Conservation (phyloP, 106 monocot species). For the Acorus gramineus region DNA sequence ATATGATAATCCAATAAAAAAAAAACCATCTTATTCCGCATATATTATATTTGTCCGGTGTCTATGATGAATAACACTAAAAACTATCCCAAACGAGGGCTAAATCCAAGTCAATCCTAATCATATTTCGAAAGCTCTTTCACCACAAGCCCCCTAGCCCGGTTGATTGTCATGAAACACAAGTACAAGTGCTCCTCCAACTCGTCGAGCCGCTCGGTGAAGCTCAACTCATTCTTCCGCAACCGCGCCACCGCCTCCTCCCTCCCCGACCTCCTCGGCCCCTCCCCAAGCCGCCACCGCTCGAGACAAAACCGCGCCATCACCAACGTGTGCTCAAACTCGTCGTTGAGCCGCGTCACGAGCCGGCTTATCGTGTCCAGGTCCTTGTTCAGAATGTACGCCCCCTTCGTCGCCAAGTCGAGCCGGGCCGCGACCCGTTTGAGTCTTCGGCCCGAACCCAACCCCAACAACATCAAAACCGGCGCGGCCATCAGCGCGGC, state of each 20-base stretch:
- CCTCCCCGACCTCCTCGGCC: conserved; percentile 9
- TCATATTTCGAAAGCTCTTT: conserved; percentile 19
- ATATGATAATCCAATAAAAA: no score
- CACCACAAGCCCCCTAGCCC: conserved; percentile 49
- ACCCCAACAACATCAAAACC: neutral
- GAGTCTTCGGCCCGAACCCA: conserved; percentile 11
- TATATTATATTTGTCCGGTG: no score
- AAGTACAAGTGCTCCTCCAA: conserved; percentile 72
- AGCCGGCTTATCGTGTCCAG: conserved; percentile 64
- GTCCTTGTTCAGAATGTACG: conserved; percentile 56
- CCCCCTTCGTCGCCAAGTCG: conserved; percentile 52
- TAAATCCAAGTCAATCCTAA: no score
- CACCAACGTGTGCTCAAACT: conserved; percentile 45
- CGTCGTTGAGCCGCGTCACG: conserved; percentile 40
- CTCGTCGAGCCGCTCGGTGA: conserved; percentile 54
- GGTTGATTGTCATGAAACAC: conserved; percentile 73
- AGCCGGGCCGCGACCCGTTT: conserved; percentile 27
- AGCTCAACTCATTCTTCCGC: conserved; percentile 31
- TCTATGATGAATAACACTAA: no score
- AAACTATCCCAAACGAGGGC: no score
- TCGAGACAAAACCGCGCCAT: conserved; percentile 31
- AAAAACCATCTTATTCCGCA: no score
- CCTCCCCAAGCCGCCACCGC: conserved; percentile 10
- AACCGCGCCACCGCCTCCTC: conserved; percentile 43
- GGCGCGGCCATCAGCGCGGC: conserved; percentile 23